Percentiles rank a stretch among this genome's conserved stretches.
These are phyloP conservation scores for Periconia digitata DNA, from an alignment of 2,329 filamentous ascomycete species.

Conservation along the genomic window DNA sequence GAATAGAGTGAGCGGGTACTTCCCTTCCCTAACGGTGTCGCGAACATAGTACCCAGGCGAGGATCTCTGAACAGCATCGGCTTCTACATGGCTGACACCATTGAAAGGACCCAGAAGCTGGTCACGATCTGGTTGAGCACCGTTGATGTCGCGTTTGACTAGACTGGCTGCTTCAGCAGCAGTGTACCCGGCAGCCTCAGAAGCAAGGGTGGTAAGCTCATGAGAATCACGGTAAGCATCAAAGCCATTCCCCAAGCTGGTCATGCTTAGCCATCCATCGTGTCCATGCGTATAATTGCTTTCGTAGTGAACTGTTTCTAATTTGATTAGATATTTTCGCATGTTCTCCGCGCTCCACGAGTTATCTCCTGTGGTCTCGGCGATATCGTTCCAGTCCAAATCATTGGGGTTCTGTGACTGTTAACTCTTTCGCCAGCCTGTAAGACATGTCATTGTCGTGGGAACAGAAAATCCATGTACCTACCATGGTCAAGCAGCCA, in stretches of 20 bases:
- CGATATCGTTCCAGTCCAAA: conserved; percentile 61
- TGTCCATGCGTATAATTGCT: conserved; percentile 24
- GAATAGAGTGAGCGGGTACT: conserved; percentile 30
- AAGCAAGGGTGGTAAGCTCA: conserved; percentile 13
- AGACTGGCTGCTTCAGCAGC: conserved; percentile 13
- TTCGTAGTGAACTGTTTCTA: conserved; percentile 28
- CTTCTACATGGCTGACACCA: conserved; percentile 28
- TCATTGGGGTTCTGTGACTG: conserved; percentile 49
- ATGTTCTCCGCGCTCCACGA: conserved; percentile 61
- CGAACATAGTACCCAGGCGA: conserved; percentile 49
- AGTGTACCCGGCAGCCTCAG: conserved; percentile 18
- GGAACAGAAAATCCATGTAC: conserved; percentile 34
- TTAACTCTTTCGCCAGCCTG: background rate
- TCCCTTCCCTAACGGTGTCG: conserved; percentile 47
- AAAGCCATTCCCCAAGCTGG: conserved; percentile 25
- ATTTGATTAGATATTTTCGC: conserved; percentile 54
- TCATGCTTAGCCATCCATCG: conserved; percentile 28
- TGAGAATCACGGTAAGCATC: conserved; percentile 19
- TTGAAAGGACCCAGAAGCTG: conserved; percentile 41
- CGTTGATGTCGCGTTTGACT: conserved; percentile 28
- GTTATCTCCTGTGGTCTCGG: conserved; percentile 58
- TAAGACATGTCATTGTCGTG: conserved; percentile 37
- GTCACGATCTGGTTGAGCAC: conserved; percentile 44
- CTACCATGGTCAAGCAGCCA: conserved; percentile 44
- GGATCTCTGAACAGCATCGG: conserved; percentile 20